phyloP scores from a whole-genome alignment of 305 asterid species.

The Galium porrigens region DNA sequence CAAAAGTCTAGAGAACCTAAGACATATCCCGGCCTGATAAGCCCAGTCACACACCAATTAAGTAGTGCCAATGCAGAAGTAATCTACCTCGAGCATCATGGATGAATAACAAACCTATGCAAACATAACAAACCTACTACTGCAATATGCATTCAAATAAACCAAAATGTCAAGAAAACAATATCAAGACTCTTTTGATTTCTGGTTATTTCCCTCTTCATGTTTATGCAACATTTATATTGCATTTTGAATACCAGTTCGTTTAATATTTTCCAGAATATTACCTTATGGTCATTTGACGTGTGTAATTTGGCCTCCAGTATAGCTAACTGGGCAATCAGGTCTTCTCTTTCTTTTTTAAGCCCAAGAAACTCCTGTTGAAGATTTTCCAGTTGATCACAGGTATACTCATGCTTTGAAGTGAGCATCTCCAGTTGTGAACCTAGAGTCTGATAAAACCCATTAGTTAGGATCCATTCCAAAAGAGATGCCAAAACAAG shows the following conservation, averaged over 20 bases:
- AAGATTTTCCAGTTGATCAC: constrained; percentile 37
- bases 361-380: constrained; percentile 37
- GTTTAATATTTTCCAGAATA: background rate
- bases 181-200: background rate
- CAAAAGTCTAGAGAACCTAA: background rate
- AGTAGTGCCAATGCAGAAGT: background rate
- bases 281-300: constrained; percentile 37
- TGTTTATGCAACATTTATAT: background rate
- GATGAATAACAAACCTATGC: background rate
- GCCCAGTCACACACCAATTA: background rate
- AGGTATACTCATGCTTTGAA: constrained; percentile 18
- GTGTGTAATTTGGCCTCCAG: constrained; percentile 17
- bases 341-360: constrained; percentile 36
- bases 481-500: constrained; percentile 9
- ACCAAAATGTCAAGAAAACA: background rate
- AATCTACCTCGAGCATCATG: background rate
- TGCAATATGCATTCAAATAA: background rate
- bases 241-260: background rate
- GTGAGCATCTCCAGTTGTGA: constrained; percentile 21
- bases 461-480: constrained; percentile 14
- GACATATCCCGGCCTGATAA: background rate
- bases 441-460: constrained; percentile 20
- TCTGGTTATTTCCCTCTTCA: background rate
- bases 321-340: constrained; percentile 28
- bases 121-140: background rate